Conservation (phyloP, 768 basidiomycete genomes). For the Megacollybia marginata region DNA sequence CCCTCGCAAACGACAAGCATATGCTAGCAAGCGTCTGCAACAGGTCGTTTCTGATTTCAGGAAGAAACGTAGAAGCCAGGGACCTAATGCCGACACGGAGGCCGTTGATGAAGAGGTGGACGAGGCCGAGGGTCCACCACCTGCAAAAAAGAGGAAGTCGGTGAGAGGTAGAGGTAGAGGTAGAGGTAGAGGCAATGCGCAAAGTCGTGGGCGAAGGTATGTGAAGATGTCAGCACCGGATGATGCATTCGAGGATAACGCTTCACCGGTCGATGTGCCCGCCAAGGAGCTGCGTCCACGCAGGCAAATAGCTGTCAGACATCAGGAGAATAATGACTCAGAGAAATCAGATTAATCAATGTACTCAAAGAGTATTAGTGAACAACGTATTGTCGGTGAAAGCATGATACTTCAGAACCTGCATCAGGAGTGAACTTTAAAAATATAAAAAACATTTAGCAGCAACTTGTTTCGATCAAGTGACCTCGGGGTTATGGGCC, state of each 20-base stretch:
- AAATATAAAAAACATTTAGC: slow-evolving; percentile 9
- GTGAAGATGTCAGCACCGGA: too few species aligned
- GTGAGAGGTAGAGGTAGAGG: neutral
- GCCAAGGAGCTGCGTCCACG: too few species aligned
- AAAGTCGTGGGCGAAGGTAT: too few species aligned
- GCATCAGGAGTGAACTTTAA: too few species aligned
- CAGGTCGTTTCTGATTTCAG: slow-evolving; percentile 80
- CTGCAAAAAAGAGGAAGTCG: slow-evolving; percentile 22
- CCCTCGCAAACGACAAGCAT: slow-evolving; percentile 75
- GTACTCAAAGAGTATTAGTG: too few species aligned
- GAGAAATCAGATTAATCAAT: too few species aligned
- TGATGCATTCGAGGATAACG: too few species aligned
- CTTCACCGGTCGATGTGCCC: too few species aligned
- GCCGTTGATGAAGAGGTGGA: slow-evolving; percentile 16
- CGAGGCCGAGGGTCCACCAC: slow-evolving; percentile 18
- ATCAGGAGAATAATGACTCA: too few species aligned
- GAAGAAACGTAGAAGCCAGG: slow-evolving; percentile 35
- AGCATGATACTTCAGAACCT: too few species aligned
- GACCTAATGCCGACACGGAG: slow-evolving; percentile 1
- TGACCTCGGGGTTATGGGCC: slow-evolving; percentile 44
- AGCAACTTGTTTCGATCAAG: slow-evolving; percentile 42
- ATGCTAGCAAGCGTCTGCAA: slow-evolving; percentile 81
- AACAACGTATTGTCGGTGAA: neutral
- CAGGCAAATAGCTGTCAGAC: too few species aligned
- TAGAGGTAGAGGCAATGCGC: slow-evolving; percentile 1